Percentiles rank a stretch among this genome's conserved stretches.
Conservation (phyloP, 1,284 basidiomycete species). For the Trichosporon ovoides region DNA sequence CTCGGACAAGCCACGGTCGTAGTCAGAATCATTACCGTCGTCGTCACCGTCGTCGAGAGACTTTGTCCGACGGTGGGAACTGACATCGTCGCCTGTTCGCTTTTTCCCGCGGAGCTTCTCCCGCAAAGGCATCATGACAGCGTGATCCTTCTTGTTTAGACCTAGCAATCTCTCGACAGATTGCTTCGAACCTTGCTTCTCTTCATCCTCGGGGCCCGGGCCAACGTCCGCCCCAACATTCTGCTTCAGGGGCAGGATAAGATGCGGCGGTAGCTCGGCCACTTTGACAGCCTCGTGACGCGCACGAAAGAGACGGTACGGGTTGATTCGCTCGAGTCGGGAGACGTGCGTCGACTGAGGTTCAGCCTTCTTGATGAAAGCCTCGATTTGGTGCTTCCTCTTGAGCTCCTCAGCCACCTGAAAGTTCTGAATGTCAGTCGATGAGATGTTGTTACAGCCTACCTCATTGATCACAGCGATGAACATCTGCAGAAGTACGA, state of each 20-base stretch:
- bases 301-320: slow-evolving; percentile 74
- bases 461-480: slow-evolving; percentile 94
- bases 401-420: slow-evolving; percentile 88
- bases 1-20: slow-evolving; percentile 43
- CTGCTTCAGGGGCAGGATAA: slow-evolving; percentile 71
- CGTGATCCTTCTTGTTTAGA: slow-evolving; percentile 16
- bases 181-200: slow-evolving; percentile 19
- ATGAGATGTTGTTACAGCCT: slow-evolving; percentile 8
- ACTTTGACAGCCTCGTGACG: slow-evolving; percentile 69
- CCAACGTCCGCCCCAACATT: slow-evolving; percentile 61
- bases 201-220: slow-evolving; percentile 2
- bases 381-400: slow-evolving; percentile 69
- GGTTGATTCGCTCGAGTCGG: slow-evolving; percentile 78
- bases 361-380: slow-evolving; percentile 51
- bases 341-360: slow-evolving; percentile 50
- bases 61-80: neutral
- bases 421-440: slow-evolving; percentile 62
- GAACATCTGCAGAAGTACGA: slow-evolving; percentile 96
- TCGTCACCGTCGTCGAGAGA: neutral
- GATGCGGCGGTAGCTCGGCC: slow-evolving; percentile 63
- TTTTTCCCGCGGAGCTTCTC: neutral
- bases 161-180: slow-evolving; percentile 35
- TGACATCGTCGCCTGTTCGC: neutral
- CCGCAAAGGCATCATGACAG: slow-evolving; percentile 2
- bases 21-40: slow-evolving; percentile 27